Evolutionary conservation across 441 rosid species (phyloP).

Genomic region (Daphne laureola): DNA sequence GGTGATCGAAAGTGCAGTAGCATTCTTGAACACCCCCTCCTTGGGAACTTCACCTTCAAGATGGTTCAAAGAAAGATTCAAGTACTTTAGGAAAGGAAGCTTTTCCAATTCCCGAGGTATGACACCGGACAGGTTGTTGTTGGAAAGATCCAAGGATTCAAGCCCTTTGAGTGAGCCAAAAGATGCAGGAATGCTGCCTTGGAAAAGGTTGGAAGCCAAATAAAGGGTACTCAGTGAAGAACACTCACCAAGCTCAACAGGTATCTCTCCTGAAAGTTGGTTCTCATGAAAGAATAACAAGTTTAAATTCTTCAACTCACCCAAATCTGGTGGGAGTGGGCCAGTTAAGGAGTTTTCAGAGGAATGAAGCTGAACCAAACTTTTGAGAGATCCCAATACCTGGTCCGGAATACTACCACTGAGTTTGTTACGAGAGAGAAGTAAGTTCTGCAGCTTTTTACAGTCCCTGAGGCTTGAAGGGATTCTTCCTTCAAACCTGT

Average conservation of each 20-base stretch:
- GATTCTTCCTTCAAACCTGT: conserved; percentile 9
- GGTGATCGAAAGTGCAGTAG: conserved; percentile 2
- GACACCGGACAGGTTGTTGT: conserved; percentile 1
- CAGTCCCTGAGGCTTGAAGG: conserved; percentile 14
- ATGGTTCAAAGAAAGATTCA: conserved; percentile 10
- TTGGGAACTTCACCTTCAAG: conserved; percentile 12
- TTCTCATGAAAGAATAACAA: conserved; percentile 2
- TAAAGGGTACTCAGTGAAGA: conserved; percentile 5
- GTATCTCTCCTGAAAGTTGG: conserved; percentile 8
- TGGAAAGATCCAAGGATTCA: conserved; percentile 9
- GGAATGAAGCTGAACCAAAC: neutral
- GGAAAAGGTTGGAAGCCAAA: conserved; percentile 6
- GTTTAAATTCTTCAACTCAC: conserved; percentile 1
- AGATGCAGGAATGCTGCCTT: conserved; percentile 13
- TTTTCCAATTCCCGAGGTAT: conserved; percentile 6
- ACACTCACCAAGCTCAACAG: conserved; percentile 9
- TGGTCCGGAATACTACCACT: conserved; percentile 6
- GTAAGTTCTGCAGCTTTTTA: conserved; percentile 3
- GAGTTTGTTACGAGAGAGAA: conserved; percentile 2
- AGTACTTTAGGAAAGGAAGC: conserved; percentile 2
- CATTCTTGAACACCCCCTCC: conserved; percentile 5
- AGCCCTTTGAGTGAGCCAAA: conserved; percentile 3
- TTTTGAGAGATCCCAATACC: conserved; percentile 1
- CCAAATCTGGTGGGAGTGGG: neutral
- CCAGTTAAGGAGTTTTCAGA: conserved; percentile 8